Evolutionary conservation across 768 basidiomycete genomes (phyloP), one percentile per base, ranked within the genome.

Genomic region (Calocybe indica): DNA sequence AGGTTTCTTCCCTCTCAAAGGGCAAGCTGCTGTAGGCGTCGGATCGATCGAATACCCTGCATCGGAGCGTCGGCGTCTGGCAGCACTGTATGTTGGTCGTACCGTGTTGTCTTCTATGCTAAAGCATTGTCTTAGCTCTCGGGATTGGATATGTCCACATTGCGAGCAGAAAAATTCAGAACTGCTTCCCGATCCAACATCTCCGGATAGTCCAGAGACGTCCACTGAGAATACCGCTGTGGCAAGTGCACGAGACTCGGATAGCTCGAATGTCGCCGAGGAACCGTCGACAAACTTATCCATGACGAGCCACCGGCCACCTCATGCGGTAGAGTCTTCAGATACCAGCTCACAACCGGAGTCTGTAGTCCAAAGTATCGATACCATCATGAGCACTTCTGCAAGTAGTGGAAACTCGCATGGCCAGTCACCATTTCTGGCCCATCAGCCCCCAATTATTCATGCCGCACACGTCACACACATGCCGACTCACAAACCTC

Each of bases 1-100:
- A 63, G 89, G 90, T 0, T 92, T 92, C 66, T 92, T 92, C 59
- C 88, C 90, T 34, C 69, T 92, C 45, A 91, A 85, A 58, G 91
- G 91, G n/a, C 83, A 89, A 51, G 82, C 85, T 39, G 88, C 92
- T 11, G 79, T 83, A 30, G 90, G 91, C 30, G 83, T 93, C 31
- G 91, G 91, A n/a, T 88, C 89, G 11, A 74, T 93, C 43, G 91
- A 93, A 54, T 83, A 83, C 58, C 88, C 88, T 15, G 60, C 74
- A 13, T 64, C 71, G 11, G 91, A 93, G 62, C 77, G 91, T 48
- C 89, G 80, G 64, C 78, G 91, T 46, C 71, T 93, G 28, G 91
- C 91, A 13, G 68, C 68, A 45, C 56, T 88, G 91, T 90, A 62
- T 61, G 88, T 71, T 1, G 50, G 7, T 46, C 30, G 14, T 13